These are phyloP conservation scores for Colletotrichum ledebouriae DNA, from an alignment of 2,329 filamentous ascomycete genomes.

Conservation along the genomic window DNA sequence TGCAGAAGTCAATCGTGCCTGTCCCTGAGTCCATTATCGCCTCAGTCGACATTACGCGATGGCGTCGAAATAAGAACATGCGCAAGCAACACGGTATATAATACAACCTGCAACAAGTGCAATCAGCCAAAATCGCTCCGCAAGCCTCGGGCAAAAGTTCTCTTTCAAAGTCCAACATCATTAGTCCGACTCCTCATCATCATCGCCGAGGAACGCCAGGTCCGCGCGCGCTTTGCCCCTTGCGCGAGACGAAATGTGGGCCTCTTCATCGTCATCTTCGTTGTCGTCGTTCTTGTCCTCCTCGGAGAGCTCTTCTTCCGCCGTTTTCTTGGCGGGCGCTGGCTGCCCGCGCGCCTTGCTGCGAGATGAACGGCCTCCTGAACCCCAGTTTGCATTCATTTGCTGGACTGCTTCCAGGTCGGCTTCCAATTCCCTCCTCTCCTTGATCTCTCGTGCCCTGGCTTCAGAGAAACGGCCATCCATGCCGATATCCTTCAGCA, in stretches of 20 bases:
- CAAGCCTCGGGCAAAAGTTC: neutral
- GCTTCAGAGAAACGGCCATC: constrained; percentile 87
- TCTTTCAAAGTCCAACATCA: neutral
- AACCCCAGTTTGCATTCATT: constrained; percentile 84
- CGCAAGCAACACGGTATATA: constrained; percentile 21
- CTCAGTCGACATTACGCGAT: constrained; percentile 36
- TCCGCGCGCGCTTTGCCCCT: constrained; percentile 64
- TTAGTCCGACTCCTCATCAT: constrained; percentile 72
- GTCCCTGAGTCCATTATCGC: neutral
- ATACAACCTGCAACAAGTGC: constrained; percentile 29
- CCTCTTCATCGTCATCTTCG: constrained; percentile 48
- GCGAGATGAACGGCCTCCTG: constrained; percentile 58
- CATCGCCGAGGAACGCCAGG: constrained; percentile 76
- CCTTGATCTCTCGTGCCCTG: constrained; percentile 88
- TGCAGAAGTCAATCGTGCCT: neutral
- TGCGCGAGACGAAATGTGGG: constrained; percentile 57
- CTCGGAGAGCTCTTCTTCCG: constrained; percentile 50
- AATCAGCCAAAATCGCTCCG: constrained; percentile 26
- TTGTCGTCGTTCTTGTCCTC: constrained; percentile 47
- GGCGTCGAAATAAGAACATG: constrained; percentile 10
- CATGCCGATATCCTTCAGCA: constrained; percentile 89
- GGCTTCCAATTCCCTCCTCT: constrained; percentile 83
- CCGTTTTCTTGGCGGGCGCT: constrained; percentile 49
- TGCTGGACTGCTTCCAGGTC: constrained; percentile 89
- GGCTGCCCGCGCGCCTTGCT: constrained; percentile 45